Percentiles rank a stretch among this genome's conserved stretches.
Evolutionary conservation across 140 eudicot genomes (phyloP).

Genomic region (Erigeron philadelphicus): DNA sequence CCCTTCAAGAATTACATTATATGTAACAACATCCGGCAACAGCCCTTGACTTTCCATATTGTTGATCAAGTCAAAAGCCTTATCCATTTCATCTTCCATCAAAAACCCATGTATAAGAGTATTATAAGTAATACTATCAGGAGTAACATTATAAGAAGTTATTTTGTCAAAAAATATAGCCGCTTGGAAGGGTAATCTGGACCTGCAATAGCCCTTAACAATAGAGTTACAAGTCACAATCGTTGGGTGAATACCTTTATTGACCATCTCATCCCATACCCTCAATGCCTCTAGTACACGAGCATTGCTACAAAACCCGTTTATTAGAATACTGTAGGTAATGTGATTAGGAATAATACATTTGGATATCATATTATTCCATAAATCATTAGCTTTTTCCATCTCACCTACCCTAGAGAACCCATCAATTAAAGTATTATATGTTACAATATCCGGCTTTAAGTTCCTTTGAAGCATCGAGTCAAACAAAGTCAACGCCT

Average conservation of each 20-base stretch:
- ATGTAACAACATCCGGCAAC: slow-evolving; percentile 55
- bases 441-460: slow-evolving; percentile 72
- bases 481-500: slow-evolving; percentile 45
- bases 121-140: slow-evolving; percentile 62
- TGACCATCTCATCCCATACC: slow-evolving; percentile 71
- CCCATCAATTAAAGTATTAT: slow-evolving; percentile 73
- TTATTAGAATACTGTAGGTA: slow-evolving; percentile 57
- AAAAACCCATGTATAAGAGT: slow-evolving; percentile 63
- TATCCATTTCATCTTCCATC: slow-evolving; percentile 47
- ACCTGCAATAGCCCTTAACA: slow-evolving; percentile 65
- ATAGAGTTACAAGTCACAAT: slow-evolving; percentile 66
- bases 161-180: slow-evolving; percentile 39
- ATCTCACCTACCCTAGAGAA: slow-evolving; percentile 69
- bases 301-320: slow-evolving; percentile 60
- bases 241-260: slow-evolving; percentile 54
- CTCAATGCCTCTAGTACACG: slow-evolving; percentile 43
- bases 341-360: slow-evolving; percentile 44
- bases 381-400: slow-evolving; percentile 55
- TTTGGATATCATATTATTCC: slow-evolving; percentile 48
- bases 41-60: slow-evolving; percentile 61
- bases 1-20: slow-evolving; percentile 61
- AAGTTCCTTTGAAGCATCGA: slow-evolving; percentile 57
- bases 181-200: slow-evolving; percentile 42
- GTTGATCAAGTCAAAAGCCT: slow-evolving; percentile 52
- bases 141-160: slow-evolving; percentile 34